These are phyloP conservation scores for Clonostachys sp. DNA, from an alignment of 2,329 filamentous ascomycete genomes.

Conservation along the genomic window DNA sequence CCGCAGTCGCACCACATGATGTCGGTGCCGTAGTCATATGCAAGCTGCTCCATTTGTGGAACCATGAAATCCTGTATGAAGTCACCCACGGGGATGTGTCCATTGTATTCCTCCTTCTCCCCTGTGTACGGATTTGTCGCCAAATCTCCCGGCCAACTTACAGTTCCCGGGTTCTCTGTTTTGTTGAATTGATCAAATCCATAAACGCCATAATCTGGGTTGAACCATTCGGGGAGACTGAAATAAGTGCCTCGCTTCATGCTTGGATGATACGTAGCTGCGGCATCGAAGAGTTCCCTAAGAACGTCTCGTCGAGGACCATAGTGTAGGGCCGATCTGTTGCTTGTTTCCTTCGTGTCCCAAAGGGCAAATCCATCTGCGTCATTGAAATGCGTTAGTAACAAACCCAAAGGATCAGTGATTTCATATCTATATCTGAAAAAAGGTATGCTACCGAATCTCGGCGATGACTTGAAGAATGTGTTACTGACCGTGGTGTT, in stretches of 20 bases:
- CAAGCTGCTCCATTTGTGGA: constrained; percentile 39
- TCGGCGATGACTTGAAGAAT: too few relatives aligned
- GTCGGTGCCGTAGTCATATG: constrained; percentile 34
- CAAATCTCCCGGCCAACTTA: constrained; percentile 26
- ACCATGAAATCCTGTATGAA: constrained; percentile 36
- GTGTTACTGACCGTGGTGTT: constrained; percentile 3
- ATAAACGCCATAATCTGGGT: constrained; percentile 35
- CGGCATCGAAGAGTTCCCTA: constrained; percentile 35
- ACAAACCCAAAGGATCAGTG: too few relatives aligned
- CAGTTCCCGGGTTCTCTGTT: constrained; percentile 12
- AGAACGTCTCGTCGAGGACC: constrained; percentile 33
- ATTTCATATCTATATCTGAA: too few relatives aligned
- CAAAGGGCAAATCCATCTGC: constrained; percentile 6
- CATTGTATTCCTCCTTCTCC: constrained; percentile 32
- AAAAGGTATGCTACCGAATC: too few relatives aligned
- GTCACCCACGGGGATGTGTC: constrained; percentile 28
- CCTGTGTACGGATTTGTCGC: constrained; percentile 38
- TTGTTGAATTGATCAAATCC: constrained; percentile 27
- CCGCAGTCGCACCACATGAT: constrained; percentile 47
- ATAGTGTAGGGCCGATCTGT: constrained; percentile 32
- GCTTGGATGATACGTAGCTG: constrained; percentile 29
- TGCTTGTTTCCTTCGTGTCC: constrained; percentile 18
- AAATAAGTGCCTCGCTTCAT: constrained; percentile 40
- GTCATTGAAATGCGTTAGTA: too few relatives aligned
- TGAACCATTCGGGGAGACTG: constrained; percentile 44